Evolutionary conservation across 2,329 filamentous ascomycete species (phyloP).

Genomic region (Colletotrichum sansevieriae): DNA sequence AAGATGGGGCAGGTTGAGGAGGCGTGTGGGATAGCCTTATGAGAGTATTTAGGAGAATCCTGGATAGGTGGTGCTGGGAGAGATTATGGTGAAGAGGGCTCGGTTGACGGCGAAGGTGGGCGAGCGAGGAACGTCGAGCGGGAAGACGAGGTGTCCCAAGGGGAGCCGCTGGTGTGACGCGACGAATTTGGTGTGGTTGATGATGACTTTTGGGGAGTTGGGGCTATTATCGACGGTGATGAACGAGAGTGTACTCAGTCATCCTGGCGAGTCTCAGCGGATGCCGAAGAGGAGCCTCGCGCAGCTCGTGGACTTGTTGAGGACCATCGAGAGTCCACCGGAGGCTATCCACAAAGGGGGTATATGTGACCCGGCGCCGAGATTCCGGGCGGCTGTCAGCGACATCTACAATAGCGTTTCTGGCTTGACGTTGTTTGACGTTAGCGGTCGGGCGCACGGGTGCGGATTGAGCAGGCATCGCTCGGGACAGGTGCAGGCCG

Average conservation of each 20-base stretch:
- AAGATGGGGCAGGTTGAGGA: constrained; percentile 65
- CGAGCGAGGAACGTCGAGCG: constrained; percentile 45
- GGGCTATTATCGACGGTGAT: constrained; percentile 58
- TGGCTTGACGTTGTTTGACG: constrained; percentile 63
- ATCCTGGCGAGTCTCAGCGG: constrained; percentile 37
- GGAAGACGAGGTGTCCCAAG: constrained; percentile 61
- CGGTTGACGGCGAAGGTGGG: no score
- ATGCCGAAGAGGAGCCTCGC: constrained; percentile 56
- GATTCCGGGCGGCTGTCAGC: constrained; percentile 60
- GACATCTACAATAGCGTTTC: constrained; percentile 65
- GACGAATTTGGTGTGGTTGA: constrained; percentile 66
- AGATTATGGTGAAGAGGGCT: not conserved
- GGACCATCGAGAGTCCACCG: constrained; percentile 59
- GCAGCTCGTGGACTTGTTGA: constrained; percentile 59
- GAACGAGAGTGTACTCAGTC: constrained; percentile 44
- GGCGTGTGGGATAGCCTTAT: constrained; percentile 58
- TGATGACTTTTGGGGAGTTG: constrained; percentile 64
- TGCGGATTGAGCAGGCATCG: constrained; percentile 62
- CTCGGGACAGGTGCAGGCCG: constrained; percentile 52
- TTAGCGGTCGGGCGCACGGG: constrained; percentile 61
- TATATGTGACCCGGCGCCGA: constrained; percentile 63
- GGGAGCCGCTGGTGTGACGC: constrained; percentile 65
- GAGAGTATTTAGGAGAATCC: constrained; percentile 59
- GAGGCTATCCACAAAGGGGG: constrained; percentile 55
- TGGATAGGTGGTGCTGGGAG: not conserved